Base-by-base conservation (phyloP, 345 rosid genomes). In the Brassica nigra region DNA sequence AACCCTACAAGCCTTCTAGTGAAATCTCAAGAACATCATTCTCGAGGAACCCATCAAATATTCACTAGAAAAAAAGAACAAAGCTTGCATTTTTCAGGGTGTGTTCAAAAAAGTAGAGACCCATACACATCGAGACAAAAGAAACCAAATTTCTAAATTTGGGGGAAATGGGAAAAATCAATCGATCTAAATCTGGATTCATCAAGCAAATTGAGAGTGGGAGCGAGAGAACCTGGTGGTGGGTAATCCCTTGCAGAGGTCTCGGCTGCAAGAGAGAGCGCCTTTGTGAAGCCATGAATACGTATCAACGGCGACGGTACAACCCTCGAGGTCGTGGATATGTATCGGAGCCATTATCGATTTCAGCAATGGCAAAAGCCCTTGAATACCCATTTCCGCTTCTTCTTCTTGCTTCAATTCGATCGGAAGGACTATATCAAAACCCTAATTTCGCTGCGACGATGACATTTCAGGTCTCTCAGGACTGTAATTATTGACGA, bases 221-320 rank as follows among this genome's bases (percentile, higher is more conserved):
- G 34, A 8, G 20, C 27, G 65, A 49, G 34, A 28, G 5, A 14
- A 81, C 85, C 82, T 82, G n/a, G 73, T 44, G 62, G 85, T 82
- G 66, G 82, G 85, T 70, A 82, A 69, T 4, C 76, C 79, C n/a
- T 78, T 82, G 66, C 85, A 82, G 65, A 82, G 82, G 30, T 82
- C 85, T 59, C 74, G 71, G 77, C 85, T 82, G 63, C 85, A 82
- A 78, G 85, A 82, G 4, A 78, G 31, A 4, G 82, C 85, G 9
- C 85, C 85, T 82, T 82, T 82, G 77, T 82, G 85, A 8, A 95
- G 93, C 99, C 98, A 95, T 30, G 98, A 95, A 72, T 93, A 95
- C 58, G 98, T 90, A 76, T 95, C 99, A 31, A 95, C 86, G 39
- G 99, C 99, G 61, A 91, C 99, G 31, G 55, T 64, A 75, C 88